A percentile compares a stretch with the other conserved stretches of the same genome.
These are phyloP conservation scores for Cynara cardunculus DNA, from an alignment of 129 eudicot genomes.

Conservation along the genomic window DNA sequence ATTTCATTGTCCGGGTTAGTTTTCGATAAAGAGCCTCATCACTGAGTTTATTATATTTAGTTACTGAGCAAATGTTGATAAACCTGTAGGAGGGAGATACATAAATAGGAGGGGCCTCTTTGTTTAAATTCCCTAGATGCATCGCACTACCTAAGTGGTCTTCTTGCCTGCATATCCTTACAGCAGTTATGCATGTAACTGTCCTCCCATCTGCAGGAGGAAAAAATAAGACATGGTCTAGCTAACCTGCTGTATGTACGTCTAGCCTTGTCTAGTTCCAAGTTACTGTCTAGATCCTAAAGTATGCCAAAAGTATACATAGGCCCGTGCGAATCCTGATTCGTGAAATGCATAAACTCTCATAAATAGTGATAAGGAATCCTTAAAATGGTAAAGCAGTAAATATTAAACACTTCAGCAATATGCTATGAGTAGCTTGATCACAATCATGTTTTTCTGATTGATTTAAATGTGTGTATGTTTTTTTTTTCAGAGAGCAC, in stretches of 20 bases:
- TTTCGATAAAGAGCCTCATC: not conserved
- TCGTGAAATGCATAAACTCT: not conserved
- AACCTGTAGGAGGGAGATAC: not conserved
- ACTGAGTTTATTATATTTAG: not conserved
- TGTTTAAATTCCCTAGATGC: too few relatives aligned
- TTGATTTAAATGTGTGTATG: not conserved
- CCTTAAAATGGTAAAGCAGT: not conserved
- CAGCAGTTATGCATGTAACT: not conserved
- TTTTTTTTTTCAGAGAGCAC: slow-evolving; percentile 53
- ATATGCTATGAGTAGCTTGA: not conserved
- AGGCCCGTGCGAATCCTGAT: not conserved
- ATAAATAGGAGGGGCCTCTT: too few relatives aligned
- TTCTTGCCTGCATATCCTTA: too few relatives aligned
- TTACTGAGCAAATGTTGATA: not conserved
- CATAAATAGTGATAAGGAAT: not conserved
- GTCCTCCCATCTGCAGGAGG: not conserved
- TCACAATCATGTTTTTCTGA: not conserved
- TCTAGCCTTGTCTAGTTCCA: too few relatives aligned
- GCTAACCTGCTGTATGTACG: too few relatives aligned
- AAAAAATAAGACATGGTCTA: too few relatives aligned
- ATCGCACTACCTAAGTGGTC: too few relatives aligned
- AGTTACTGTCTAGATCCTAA: too few relatives aligned
- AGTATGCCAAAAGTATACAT: too few relatives aligned
- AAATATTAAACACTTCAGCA: not conserved
- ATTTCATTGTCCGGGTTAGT: not conserved